Base-by-base conservation (phyloP, 306 rosid genomes). In the Cicer cuneatum region DNA sequence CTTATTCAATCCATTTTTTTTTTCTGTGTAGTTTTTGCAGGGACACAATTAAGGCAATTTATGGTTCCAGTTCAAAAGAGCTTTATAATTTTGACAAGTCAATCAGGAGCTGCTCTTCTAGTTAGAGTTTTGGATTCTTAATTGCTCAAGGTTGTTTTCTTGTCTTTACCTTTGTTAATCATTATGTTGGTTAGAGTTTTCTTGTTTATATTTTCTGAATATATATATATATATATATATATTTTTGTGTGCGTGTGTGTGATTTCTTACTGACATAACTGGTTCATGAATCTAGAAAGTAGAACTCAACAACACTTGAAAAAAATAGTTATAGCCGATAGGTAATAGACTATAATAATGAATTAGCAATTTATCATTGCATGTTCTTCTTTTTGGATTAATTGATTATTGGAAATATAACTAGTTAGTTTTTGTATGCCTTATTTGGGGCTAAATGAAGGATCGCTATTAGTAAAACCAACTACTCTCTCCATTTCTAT, bases 11-110 rank as follows among this genome's bases (percentile, higher is more conserved):
- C 16, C n/a, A 73, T 16, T 71, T 51, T 38, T 54, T 78, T 41
- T 48, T 60, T 74, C 43, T 71, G 35, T 85, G 83, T 83, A 93
- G 98, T 81, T 84, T 82, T 78, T 93, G 97, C 78, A 88, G 86
- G 82, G 96, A 91, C 75, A 85, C 89, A 7, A 93, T 91, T 29
- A 91, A 93, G 73, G 71, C 84, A 58, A 73, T 91, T 79, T 90
- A 93, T 66, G 96, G 98, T 72, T 59, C 90, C 63, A 52, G 81
- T 61, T 91, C 98, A 16, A 80, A 87, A 83, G 98, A 93, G 83
- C 82, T 91, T 63, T 29, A 42, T 42, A 80, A 83, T 83, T 93
- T 88, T 86, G 85, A 91, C 72, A 7, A 70, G 49, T 67, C 91
- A 18, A 77, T 86, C 41, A 78, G 75, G 76, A 79, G 45, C 71